Conservation (phyloP, 1,284 basidiomycete species). For the Ceratobasidium sp. region DNA sequence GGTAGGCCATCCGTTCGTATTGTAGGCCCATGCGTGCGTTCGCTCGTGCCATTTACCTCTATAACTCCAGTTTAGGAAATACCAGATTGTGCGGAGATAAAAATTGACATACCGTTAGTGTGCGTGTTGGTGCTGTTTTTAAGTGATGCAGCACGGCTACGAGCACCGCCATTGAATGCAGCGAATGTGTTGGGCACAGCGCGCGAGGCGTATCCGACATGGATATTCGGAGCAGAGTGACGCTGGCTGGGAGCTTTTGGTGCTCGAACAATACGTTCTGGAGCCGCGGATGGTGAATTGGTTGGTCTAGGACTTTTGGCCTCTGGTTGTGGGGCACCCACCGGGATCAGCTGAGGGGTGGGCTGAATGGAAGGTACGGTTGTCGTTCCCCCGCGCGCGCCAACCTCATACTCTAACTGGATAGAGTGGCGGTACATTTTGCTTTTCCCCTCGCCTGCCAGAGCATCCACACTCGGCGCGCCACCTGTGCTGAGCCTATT, state of each 20-base stretch:
- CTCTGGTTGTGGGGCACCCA: not conserved
- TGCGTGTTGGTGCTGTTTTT: not conserved
- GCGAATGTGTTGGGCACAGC: conserved; percentile 36
- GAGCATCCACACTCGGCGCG: not conserved
- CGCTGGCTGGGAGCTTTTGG: not conserved
- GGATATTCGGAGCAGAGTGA: conserved; percentile 17
- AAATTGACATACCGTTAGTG: conserved; percentile 3
- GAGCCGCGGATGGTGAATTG: not conserved
- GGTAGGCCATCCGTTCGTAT: not conserved
- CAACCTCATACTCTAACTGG: conserved; percentile 86
- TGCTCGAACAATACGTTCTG: conserved; percentile 26
- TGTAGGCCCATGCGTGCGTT: not conserved
- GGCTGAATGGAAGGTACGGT: conserved; percentile 31
- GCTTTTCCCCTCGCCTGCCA: conserved; percentile 57
- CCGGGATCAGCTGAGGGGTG: conserved; percentile 25
- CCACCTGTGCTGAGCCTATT: conserved; percentile 41
- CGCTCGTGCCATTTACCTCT: conserved; percentile 15
- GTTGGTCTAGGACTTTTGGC: not conserved
- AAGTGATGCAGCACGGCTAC: not conserved
- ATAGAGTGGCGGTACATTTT: conserved; percentile 83
- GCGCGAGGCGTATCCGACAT: conserved; percentile 2
- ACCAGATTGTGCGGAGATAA: not conserved
- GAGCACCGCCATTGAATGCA: conserved; percentile 1
- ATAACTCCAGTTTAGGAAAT: not conserved
- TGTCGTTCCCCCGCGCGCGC: conserved; percentile 15